Evolutionary conservation across 1,284 basidiomycete species (phyloP).

Genomic region (Marasmius sp.): DNA sequence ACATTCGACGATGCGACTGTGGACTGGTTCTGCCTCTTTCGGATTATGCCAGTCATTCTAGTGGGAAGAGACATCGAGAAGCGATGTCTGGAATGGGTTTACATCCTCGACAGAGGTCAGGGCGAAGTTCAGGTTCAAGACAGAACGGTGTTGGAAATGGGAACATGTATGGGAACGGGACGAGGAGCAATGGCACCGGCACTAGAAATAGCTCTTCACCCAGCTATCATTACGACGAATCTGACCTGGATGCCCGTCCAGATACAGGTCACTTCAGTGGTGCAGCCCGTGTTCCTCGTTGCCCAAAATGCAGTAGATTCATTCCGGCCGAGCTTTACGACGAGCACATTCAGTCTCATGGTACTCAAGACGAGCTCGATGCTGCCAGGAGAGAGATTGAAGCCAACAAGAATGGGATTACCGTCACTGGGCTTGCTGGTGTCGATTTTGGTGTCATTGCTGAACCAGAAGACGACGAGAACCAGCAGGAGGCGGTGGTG

Average conservation of each 20-base stretch:
- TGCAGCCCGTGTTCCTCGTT: constrained; percentile 1
- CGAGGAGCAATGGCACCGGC: not conserved
- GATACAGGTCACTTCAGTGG: not conserved
- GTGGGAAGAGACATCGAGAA: constrained; percentile 15
- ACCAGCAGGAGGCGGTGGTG: constrained; percentile 5
- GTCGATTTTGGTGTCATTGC: constrained; percentile 19
- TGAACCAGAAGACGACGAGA: not conserved
- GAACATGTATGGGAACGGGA: not conserved
- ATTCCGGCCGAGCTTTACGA: constrained; percentile 5
- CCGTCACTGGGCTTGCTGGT: constrained; percentile 15
- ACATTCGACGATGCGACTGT: constrained; percentile 13
- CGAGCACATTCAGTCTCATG: constrained; percentile 12
- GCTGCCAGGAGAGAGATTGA: constrained; percentile 22
- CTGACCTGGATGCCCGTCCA: not conserved
- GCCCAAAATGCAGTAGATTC: constrained; percentile 12
- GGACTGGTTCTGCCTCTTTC: constrained; percentile 10
- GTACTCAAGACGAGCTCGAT: constrained; percentile 6
- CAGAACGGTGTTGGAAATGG: not conserved
- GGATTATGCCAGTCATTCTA: constrained; percentile 9
- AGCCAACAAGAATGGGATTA: constrained; percentile 23
- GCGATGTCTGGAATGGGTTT: constrained; percentile 4
- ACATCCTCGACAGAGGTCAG: not conserved
- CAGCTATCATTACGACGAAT: not conserved
- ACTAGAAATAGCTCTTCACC: not conserved
- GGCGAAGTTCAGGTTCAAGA: not conserved